phyloP scores from a whole-genome alignment of 2,329 filamentous ascomycete species.

The Botrytis tulipae region DNA sequence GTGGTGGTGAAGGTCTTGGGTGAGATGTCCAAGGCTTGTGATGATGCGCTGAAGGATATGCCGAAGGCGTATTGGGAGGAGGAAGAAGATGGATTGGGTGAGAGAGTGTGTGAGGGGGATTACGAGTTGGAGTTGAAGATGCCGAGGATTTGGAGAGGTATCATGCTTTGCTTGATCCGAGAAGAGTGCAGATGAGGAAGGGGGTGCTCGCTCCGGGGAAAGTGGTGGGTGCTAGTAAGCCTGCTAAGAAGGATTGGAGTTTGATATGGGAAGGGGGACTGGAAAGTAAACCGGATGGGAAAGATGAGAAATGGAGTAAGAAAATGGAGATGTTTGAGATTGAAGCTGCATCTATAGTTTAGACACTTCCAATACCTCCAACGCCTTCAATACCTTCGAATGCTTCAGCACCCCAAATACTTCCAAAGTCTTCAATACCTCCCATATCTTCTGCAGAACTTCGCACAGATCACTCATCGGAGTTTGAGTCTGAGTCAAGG shows the following conservation, averaged over 20 bases:
- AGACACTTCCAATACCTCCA: not conserved
- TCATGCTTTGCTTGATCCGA: not conserved
- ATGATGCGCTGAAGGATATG: not conserved
- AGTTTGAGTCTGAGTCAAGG: not conserved
- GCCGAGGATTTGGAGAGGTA: not conserved
- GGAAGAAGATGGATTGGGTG: not conserved
- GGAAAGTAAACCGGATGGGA: not conserved
- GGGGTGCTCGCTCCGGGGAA: not conserved
- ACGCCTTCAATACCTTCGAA: not conserved
- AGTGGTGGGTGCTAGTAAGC: not conserved
- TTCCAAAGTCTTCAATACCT: not conserved
- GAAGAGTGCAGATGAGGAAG: not conserved
- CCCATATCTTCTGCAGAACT: not conserved
- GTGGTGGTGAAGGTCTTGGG: not conserved
- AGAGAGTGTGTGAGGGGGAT: not conserved
- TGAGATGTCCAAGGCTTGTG: not conserved
- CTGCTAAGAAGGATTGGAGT: not conserved
- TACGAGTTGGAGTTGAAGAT: not conserved
- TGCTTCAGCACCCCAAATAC: too few relatives aligned
- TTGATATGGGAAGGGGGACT: not conserved
- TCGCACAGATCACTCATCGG: not conserved
- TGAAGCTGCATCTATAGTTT: not conserved
- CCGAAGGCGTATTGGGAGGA: not conserved
- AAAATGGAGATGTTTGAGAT: not conserved
- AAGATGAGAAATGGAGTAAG: not conserved